Percentiles rank a stretch among this genome's conserved stretches.
These are phyloP conservation scores for Lecanoromycetidae sp. DNA, from an alignment of 2,329 filamentous ascomycete species.

Conservation along the genomic window DNA sequence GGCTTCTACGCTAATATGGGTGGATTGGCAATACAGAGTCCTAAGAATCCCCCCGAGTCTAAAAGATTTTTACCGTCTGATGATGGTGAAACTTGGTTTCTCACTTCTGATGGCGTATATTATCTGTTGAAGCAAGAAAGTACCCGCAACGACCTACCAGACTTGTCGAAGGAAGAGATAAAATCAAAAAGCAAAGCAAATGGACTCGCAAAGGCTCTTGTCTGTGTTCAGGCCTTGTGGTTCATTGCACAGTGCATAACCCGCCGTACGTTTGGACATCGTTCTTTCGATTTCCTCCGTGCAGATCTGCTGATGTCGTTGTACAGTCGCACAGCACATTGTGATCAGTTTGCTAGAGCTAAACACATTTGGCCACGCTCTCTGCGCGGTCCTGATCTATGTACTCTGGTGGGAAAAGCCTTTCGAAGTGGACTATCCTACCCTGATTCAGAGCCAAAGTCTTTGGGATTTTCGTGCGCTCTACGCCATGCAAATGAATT, in stretches of 20 bases:
- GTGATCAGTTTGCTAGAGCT: conserved; percentile 20
- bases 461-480: conserved; percentile 1
- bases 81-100: background rate
- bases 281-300: background rate
- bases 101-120: background rate
- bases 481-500: background rate
- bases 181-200: conserved; percentile 11
- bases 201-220: conserved; percentile 5
- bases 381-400: conserved; percentile 25
- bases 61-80: background rate
- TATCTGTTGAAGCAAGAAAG: background rate
- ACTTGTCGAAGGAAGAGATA: conserved; percentile 1
- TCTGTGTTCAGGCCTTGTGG: conserved; percentile 19
- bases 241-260: conserved; percentile 23
- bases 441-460: background rate
- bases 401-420: conserved; percentile 27
- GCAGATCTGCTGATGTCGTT: conserved; percentile 13
- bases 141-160: background rate
- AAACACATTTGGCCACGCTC: conserved; percentile 14
- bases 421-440: conserved; percentile 16
- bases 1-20: conserved; percentile 19
- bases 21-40: conserved; percentile 13
- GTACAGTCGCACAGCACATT: conserved; percentile 14
- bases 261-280: conserved; percentile 1
- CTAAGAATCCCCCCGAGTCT: background rate